A percentile compares a stretch with the other conserved stretches of the same genome.
These are phyloP conservation scores for Fusarium palustre DNA, from an alignment of 2,329 filamentous ascomycete species.

Conservation along the genomic window DNA sequence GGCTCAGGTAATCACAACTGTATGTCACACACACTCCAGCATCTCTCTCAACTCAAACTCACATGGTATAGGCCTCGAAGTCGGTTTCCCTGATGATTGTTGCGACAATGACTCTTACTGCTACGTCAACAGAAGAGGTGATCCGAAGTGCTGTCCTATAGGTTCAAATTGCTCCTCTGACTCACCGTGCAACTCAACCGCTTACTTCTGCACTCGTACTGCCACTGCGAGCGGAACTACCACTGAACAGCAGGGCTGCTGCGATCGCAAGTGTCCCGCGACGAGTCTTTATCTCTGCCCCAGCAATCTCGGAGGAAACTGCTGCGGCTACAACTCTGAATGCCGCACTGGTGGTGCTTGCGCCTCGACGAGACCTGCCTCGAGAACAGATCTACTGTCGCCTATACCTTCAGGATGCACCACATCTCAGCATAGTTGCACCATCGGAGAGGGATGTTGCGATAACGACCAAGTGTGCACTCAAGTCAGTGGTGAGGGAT, in stretches of 20 bases:
- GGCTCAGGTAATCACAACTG: slow-evolving; percentile 49
- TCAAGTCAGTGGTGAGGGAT: slow-evolving; percentile 50
- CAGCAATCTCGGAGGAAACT: slow-evolving; percentile 58
- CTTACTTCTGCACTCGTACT: slow-evolving; percentile 52
- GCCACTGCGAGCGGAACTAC: slow-evolving; percentile 46
- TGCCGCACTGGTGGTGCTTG: slow-evolving; percentile 56
- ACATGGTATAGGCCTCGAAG: slow-evolving; percentile 55
- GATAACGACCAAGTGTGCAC: slow-evolving; percentile 58
- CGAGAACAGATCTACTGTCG: slow-evolving; percentile 48
- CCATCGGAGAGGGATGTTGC: slow-evolving; percentile 64
- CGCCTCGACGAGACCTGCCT: slow-evolving; percentile 48
- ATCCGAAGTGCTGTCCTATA: slow-evolving; percentile 57
- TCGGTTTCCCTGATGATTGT: slow-evolving; percentile 54
- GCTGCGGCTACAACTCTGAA: slow-evolving; percentile 60
- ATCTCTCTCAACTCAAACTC: slow-evolving; percentile 7
- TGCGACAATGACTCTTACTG: slow-evolving; percentile 61
- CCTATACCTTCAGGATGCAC: slow-evolving; percentile 59
- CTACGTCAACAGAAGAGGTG: slow-evolving; percentile 53
- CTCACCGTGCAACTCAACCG: slow-evolving; percentile 51
- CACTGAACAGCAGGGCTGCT: slow-evolving; percentile 52
- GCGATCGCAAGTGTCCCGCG: slow-evolving; percentile 55
- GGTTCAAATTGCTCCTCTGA: slow-evolving; percentile 56
- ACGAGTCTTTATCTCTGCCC: slow-evolving; percentile 61
- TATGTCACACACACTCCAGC: slow-evolving; percentile 33
- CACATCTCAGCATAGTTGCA: slow-evolving; percentile 58